phyloP scores from a whole-genome alignment of 2,329 filamentous ascomycete species.

The Grosmannia serpens region DNA sequence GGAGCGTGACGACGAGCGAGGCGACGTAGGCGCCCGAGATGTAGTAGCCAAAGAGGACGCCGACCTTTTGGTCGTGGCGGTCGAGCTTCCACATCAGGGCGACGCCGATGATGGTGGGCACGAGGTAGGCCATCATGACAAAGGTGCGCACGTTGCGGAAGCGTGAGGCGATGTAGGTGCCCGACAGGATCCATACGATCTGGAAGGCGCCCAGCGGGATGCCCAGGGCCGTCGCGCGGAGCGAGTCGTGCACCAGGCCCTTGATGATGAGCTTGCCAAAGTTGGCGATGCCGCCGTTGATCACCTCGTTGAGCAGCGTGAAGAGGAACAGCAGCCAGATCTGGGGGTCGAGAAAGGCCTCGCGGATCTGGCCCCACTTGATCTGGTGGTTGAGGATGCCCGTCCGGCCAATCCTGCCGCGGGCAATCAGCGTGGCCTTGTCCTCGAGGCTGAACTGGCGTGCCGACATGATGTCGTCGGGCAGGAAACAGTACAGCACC shows the following conservation, averaged over 20 bases:
- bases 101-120: neutral
- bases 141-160: neutral
- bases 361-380: slow-evolving; percentile 31
- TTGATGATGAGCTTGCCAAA: slow-evolving; percentile 5
- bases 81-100: slow-evolving; percentile 1
- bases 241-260: neutral
- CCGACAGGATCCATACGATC: slow-evolving; percentile 1
- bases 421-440: slow-evolving; percentile 38
- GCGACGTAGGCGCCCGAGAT: slow-evolving; percentile 1
- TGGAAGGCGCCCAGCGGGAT: slow-evolving; percentile 2
- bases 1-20: slow-evolving; percentile 1
- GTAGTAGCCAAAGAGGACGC: slow-evolving; percentile 4
- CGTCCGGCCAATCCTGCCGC: slow-evolving; percentile 30
- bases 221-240: neutral
- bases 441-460: slow-evolving; percentile 45
- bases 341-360: slow-evolving; percentile 41
- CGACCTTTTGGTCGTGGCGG: neutral
- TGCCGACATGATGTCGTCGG: slow-evolving; percentile 49
- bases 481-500: slow-evolving; percentile 43
- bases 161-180: neutral
- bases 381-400: slow-evolving; percentile 42
- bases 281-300: slow-evolving; percentile 5
- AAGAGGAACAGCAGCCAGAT: slow-evolving; percentile 44
- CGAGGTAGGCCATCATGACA: slow-evolving; percentile 1
- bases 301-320: slow-evolving; percentile 1